phyloP scores from a whole-genome alignment of 1,284 basidiomycete genomes.

The Trametes versicolor region DNA sequence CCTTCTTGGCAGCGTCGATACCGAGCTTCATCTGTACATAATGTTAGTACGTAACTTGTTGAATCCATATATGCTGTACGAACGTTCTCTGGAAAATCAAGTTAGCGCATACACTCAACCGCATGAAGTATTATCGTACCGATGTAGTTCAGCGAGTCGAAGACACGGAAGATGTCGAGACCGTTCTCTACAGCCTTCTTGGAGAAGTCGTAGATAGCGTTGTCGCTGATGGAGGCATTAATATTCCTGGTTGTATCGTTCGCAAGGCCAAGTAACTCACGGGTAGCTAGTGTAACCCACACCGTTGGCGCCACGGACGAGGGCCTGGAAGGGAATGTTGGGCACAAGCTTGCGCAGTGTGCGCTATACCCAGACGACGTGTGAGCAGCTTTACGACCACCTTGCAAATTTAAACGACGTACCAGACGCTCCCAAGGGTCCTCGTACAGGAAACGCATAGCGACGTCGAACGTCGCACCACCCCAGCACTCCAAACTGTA shows the following conservation, averaged over 20 bases:
- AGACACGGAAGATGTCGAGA: conserved; percentile 99
- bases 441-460: conserved; percentile 99
- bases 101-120: conserved; percentile 5
- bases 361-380: conserved; percentile 66
- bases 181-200: conserved; percentile 99
- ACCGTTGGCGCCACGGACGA: conserved; percentile 98
- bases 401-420: no score
- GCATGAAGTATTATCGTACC: conserved; percentile 59
- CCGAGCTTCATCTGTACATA: conserved; percentile 85
- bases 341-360: conserved; percentile 96
- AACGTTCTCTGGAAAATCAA: conserved; percentile 65
- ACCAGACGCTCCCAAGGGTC: conserved; percentile 99
- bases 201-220: conserved; percentile 99
- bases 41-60: background rate
- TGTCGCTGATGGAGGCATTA: conserved; percentile 70
- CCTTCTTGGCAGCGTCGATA: conserved; percentile 99
- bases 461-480: conserved; percentile 99
- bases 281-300: conserved; percentile 99
- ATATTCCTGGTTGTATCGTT: background rate
- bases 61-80: conserved; percentile 15
- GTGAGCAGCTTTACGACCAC: no score
- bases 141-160: conserved; percentile 98
- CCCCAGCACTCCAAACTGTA: conserved; percentile 99
- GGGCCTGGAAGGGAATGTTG: conserved; percentile 98
- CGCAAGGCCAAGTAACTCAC: conserved; percentile 55